A percentile compares a stretch with the other conserved stretches of the same genome.
phyloP scores from a whole-genome alignment of 495 filamentous ascomycete genomes.

The Neurospora terricola region DNA sequence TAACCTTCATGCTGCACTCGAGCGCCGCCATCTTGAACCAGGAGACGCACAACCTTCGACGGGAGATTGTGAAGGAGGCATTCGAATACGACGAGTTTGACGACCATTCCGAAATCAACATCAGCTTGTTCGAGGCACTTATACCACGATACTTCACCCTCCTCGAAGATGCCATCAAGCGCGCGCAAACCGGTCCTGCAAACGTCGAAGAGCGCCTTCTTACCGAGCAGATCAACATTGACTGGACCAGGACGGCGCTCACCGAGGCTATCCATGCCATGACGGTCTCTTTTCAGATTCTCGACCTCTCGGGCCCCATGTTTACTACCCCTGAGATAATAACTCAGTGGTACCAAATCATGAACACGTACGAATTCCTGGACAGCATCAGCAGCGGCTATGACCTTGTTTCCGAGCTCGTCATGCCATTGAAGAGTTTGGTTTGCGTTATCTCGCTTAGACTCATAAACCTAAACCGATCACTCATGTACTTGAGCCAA shows the following conservation, averaged over 20 bases:
- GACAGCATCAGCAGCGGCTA: conserved; percentile 30
- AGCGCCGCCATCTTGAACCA: conserved; percentile 11
- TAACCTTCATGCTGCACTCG: conserved; percentile 33
- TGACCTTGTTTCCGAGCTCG: conserved; percentile 41
- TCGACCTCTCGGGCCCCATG: conserved; percentile 45
- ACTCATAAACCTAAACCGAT: conserved; percentile 56
- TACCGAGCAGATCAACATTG: conserved; percentile 43
- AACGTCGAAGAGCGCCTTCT: conserved; percentile 17
- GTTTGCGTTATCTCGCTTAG: conserved; percentile 62
- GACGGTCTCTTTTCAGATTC: conserved; percentile 59
- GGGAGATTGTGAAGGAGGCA: conserved; percentile 12
- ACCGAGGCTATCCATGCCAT: conserved; percentile 63
- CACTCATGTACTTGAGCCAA: conserved; percentile 32
- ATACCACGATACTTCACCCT: conserved; percentile 29
- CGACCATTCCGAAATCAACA: neutral
- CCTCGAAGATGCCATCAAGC: conserved; percentile 25
- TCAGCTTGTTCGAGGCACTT: conserved; percentile 24
- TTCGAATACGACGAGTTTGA: conserved; percentile 13
- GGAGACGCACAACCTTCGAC: conserved; percentile 18
- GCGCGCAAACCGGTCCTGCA: conserved; percentile 18
- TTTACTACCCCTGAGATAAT: conserved; percentile 51
- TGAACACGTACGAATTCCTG: conserved; percentile 55
- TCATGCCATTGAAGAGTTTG: conserved; percentile 54
- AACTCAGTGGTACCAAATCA: conserved; percentile 61
- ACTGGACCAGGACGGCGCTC: conserved; percentile 53